Percentiles rank a stretch among this genome's conserved stretches.
Evolutionary conservation across 306 rosid genomes (phyloP).

Genomic region (Sicyos baderoa): DNA sequence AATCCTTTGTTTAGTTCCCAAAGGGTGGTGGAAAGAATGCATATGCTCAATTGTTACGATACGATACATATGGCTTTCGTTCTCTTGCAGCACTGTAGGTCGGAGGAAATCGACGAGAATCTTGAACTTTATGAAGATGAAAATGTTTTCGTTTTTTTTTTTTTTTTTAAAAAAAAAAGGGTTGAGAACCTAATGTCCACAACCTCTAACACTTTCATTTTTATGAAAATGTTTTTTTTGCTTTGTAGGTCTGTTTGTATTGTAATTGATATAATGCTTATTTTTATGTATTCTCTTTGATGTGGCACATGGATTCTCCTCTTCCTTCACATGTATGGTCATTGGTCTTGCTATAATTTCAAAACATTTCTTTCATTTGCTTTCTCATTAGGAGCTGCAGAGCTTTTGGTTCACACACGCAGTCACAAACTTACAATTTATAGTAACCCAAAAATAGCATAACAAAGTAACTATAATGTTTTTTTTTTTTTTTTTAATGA

Average conservation of each 20-base stretch:
- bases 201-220: too few relatives aligned
- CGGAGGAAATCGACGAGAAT: slow-evolving; percentile 1
- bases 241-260: too few relatives aligned
- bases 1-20: not conserved
- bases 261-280: not conserved
- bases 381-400: not conserved
- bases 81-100: not conserved
- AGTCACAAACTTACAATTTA: too few relatives aligned
- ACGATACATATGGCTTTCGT: not conserved
- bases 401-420: not conserved
- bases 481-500: too few relatives aligned
- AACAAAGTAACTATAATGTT: too few relatives aligned
- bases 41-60: not conserved
- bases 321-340: not conserved
- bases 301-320: not conserved
- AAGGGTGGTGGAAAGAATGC: not conserved
- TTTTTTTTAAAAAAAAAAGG: too few relatives aligned
- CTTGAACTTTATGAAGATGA: slow-evolving; percentile 3
- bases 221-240: too few relatives aligned
- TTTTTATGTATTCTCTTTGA: not conserved
- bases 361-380: not conserved
- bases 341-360: not conserved
- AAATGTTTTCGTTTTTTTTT: not conserved
- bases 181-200: too few relatives aligned
- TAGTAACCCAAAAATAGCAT: too few relatives aligned